Conservation (phyloP, 1,139 yeast species). For the Yamadazyma trypodendri region DNA sequence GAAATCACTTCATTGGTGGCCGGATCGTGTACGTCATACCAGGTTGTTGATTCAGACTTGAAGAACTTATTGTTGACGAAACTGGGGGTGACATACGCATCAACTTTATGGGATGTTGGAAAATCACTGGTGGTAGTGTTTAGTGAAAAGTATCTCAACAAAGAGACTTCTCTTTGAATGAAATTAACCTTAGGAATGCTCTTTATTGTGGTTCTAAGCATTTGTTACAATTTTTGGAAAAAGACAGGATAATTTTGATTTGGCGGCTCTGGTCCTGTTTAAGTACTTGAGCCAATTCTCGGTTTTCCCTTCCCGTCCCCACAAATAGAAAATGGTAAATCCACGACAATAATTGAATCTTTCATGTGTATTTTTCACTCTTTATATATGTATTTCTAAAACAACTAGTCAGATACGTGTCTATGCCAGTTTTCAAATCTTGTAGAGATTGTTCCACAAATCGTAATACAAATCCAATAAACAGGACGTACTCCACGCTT, state of each 20-base stretch:
- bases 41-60: slow-evolving; percentile 53
- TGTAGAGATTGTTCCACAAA: slow-evolving; percentile 31
- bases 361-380: too few species aligned
- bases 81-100: slow-evolving; percentile 53
- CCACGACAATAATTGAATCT: background rate
- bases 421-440: too few species aligned
- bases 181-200: background rate
- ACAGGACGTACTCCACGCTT: slow-evolving; percentile 94
- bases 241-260: background rate
- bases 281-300: slow-evolving; percentile 4
- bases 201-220: slow-evolving; percentile 3
- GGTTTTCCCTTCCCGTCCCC: slow-evolving; percentile 14
- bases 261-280: background rate
- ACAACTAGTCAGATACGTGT: too few species aligned
- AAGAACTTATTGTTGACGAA: slow-evolving; percentile 60
- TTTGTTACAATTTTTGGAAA: background rate
- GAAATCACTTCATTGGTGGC: slow-evolving; percentile 70
- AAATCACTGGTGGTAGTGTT: slow-evolving; percentile 30
- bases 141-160: slow-evolving; percentile 9
- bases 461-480: slow-evolving; percentile 78
- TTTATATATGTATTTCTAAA: too few species aligned
- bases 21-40: slow-evolving; percentile 78
- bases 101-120: slow-evolving; percentile 51
- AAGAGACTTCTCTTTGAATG: background rate
- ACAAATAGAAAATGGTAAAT: slow-evolving; percentile 2